Evolutionary conservation across 2,329 filamentous ascomycete species (phyloP).

Genomic region (Stromatinia cepivora): DNA sequence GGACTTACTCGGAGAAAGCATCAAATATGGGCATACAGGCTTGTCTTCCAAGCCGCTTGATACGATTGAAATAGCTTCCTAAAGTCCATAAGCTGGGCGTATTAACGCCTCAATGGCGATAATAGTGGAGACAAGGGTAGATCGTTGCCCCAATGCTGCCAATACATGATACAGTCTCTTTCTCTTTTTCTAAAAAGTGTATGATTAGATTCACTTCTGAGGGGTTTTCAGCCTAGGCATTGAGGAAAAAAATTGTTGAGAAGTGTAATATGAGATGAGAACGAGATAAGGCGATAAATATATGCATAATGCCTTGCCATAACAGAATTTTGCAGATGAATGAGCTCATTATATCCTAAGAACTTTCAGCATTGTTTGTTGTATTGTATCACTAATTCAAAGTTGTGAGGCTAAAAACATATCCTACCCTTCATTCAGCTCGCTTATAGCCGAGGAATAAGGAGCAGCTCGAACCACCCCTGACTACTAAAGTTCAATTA

Average conservation of each 20-base stretch:
- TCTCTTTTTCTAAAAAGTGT: not conserved
- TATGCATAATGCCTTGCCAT: not conserved
- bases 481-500: not conserved
- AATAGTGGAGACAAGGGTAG: no score
- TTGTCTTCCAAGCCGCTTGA: no score
- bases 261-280: no score
- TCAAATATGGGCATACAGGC: no score
- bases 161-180: not conserved
- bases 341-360: not conserved
- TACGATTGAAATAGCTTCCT: no score
- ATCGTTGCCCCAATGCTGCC: no score
- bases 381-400: not conserved
- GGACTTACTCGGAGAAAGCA: not conserved
- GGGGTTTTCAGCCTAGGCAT: not conserved
- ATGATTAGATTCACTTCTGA: not conserved
- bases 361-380: not conserved
- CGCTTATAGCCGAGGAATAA: slow-evolving; percentile 3
- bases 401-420: not conserved
- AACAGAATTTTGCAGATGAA: rapidly evolving
- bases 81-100: no score
- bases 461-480: not conserved
- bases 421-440: not conserved
- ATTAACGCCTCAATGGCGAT: no score
- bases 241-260: not conserved
- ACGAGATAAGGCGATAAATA: not conserved